A percentile compares a stretch with the other conserved stretches of the same genome.
phyloP scores from a whole-genome alignment of 176 grass and related monocot genomes.

The Carex myosuroides region DNA sequence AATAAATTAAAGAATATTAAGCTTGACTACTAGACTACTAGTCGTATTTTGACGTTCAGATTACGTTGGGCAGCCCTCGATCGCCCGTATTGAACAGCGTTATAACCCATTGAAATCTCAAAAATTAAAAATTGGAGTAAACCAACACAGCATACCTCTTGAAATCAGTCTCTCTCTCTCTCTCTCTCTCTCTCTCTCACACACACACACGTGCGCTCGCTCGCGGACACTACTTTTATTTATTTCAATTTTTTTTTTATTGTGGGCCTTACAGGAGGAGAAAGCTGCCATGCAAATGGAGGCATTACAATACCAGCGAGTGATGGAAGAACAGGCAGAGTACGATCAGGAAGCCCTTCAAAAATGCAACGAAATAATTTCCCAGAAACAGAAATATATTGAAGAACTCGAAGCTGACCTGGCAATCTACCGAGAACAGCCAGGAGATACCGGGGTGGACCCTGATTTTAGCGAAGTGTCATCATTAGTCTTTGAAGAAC shows the following conservation, averaged over 20 bases:
- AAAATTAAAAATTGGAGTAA: background rate
- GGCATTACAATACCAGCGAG: conserved; percentile 53
- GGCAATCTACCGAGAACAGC: conserved; percentile 27
- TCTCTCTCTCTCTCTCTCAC: background rate
- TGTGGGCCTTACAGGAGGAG: conserved; percentile 39
- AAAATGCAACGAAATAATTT: conserved; percentile 33
- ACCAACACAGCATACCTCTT: background rate
- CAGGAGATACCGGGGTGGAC: conserved; percentile 24
- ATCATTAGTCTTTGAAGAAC: conserved; percentile 50
- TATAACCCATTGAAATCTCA: background rate
- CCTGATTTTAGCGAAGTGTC: conserved; percentile 32
- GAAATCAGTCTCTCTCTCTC: background rate
- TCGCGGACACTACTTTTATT: background rate
- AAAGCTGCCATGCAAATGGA: conserved; percentile 81
- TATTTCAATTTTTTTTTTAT: background rate
- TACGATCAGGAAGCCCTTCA: conserved; percentile 59
- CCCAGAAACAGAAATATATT: conserved; percentile 40
- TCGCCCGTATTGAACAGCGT: background rate
- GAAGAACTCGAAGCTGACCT: conserved; percentile 42
- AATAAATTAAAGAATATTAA: background rate
- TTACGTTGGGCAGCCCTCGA: background rate
- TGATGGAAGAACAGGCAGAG: conserved; percentile 86
- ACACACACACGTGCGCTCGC: background rate
- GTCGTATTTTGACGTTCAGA: background rate
- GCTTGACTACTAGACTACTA: background rate